Evolutionary conservation across 148 eudicot genomes (phyloP).

Genomic region (Heliosperma pusillum): DNA sequence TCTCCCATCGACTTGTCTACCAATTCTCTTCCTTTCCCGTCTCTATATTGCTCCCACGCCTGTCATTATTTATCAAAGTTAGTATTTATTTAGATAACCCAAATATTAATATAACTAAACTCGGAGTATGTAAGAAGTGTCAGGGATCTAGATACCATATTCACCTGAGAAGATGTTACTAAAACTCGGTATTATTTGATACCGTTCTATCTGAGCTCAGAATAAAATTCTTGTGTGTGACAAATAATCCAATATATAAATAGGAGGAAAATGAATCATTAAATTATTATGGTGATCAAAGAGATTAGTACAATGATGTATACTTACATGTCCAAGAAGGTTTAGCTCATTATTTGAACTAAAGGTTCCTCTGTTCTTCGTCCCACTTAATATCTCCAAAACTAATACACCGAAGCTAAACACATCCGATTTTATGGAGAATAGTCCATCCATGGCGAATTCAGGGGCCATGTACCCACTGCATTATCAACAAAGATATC

Average conservation of each 20-base stretch:
- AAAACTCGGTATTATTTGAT: too few species aligned
- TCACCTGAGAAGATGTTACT: too few species aligned
- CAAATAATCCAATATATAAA: neutral
- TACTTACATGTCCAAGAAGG: constrained; percentile 46
- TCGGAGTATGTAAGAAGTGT: too few species aligned
- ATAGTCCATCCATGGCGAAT: constrained; percentile 38
- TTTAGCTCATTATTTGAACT: constrained; percentile 25
- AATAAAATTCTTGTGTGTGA: too few species aligned
- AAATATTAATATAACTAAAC: neutral
- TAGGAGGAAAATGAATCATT: neutral
- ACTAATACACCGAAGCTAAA: constrained; percentile 51
- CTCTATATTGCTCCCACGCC: constrained; percentile 80
- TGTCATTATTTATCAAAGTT: too few species aligned
- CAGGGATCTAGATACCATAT: too few species aligned
- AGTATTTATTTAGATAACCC: too few species aligned
- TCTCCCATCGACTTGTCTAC: constrained; percentile 43
- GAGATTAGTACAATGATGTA: neutral
- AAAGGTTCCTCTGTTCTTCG: constrained; percentile 30
- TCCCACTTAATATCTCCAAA: constrained; percentile 41
- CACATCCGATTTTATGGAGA: constrained; percentile 48
- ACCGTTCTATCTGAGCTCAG: too few species aligned
- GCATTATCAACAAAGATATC: neutral
- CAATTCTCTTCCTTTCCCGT: constrained; percentile 55
- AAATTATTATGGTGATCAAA: too few species aligned
- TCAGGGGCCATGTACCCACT: constrained; percentile 58